phyloP scores from a whole-genome alignment of 192 early-diverging fungal species.

The Coemansia sp. region DNA sequence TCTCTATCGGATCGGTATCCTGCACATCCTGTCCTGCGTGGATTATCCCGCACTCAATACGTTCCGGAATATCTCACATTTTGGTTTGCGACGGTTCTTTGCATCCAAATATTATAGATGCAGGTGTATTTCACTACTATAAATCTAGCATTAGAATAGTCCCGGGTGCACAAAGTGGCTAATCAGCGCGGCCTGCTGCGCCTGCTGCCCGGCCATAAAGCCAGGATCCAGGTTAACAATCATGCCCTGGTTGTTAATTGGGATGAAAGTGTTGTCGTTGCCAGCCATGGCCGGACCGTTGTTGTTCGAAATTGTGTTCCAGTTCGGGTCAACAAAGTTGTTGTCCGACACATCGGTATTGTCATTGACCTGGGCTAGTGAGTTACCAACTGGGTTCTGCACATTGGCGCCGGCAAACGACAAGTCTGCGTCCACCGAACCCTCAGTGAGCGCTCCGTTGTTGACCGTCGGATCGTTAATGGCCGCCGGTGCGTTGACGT shows the following conservation, averaged over 20 bases:
- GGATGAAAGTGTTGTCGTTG: slow-evolving; percentile 40
- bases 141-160: slow-evolving; percentile 14
- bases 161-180: slow-evolving; percentile 32
- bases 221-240: slow-evolving; percentile 44
- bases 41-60: slow-evolving; percentile 5
- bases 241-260: slow-evolving; percentile 51
- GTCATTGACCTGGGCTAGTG: slow-evolving; percentile 47
- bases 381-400: slow-evolving; percentile 45
- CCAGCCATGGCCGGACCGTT: slow-evolving; percentile 46
- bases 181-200: slow-evolving; percentile 41
- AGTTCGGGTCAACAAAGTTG: slow-evolving; percentile 46
- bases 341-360: slow-evolving; percentile 48
- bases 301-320: slow-evolving; percentile 40
- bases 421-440: slow-evolving; percentile 27
- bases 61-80: too few relatives aligned
- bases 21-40: slow-evolving; percentile 44
- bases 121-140: background rate
- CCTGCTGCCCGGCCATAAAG: slow-evolving; percentile 28
- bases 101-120: background rate
- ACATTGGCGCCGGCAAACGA: slow-evolving; percentile 36
- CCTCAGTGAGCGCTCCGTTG: slow-evolving; percentile 35
- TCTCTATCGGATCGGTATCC: slow-evolving; percentile 40
- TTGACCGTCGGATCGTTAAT: slow-evolving; percentile 43
- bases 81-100: slow-evolving; percentile 5
- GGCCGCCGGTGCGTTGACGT: slow-evolving; percentile 40